Base-by-base conservation (phyloP, 208 protist genomes). In the Trypanosoma cruzi region DNA sequence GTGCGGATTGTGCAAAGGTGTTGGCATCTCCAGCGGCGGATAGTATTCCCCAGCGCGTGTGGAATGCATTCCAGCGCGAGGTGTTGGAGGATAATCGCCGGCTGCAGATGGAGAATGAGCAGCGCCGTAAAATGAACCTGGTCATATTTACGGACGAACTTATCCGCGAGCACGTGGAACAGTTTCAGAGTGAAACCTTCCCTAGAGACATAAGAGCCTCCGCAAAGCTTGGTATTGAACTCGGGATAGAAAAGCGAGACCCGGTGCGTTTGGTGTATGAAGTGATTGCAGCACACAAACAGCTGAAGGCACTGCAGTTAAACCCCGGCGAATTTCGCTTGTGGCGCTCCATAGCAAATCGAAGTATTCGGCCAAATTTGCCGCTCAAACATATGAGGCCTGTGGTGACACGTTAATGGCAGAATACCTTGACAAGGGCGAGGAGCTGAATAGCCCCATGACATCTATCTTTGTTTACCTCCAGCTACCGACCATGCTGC, bases 81-180 rank as follows among this genome's bases (percentile, higher is more conserved):
- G 82, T 92, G 34, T 64, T 80, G 56, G 83, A 86, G 49, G 87
- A 95, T 40, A 76, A 85, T 37, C 73, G 64, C 11, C 73, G 69
- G 36, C 40, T 79, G 62, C 58, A 75, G 22, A 71, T 77, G 46
- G 85, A 81, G 16, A 68, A 82, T 63, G 75, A 82, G 62, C 75
- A 69, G 4, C 77, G 79, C 20, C 49, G 74, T 77, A 72, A 64
- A 0, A 56, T 85, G 16, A 83, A 61, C 37, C 36, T 91, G 16
- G 85, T 78, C 66, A 68, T 92, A 53, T 18, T 92, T 37, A 92
- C 83, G 4, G 87, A 91, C 49, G 73, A 73, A 1, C 73, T 74
- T 0, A 65, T 95, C 26, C 34, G 42, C 18, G 54, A 59, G 4
- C 84, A 86, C 74, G 79, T 78, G 29, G 28, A 76, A 4, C 55